phyloP scores from a whole-genome alignment of 2,329 filamentous ascomycete genomes.

The Furcasterigmium sp. region DNA sequence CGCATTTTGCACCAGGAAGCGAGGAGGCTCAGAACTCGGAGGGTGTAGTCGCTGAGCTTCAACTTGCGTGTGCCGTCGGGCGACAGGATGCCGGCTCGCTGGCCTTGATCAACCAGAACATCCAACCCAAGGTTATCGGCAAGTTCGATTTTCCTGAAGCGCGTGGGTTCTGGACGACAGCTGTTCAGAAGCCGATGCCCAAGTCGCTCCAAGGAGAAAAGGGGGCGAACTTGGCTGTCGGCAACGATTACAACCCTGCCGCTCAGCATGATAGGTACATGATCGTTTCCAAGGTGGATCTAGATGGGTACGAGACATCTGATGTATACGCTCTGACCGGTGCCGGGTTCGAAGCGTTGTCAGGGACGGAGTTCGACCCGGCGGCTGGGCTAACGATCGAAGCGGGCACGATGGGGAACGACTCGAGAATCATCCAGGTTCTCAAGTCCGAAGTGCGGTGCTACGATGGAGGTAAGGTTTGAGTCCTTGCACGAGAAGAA shows the following conservation, averaged over 20 bases:
- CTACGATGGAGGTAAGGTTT: constrained; percentile 75
- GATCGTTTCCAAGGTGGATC: constrained; percentile 70
- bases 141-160: constrained; percentile 69
- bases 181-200: constrained; percentile 60
- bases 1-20: constrained; percentile 34
- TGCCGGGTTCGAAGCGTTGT: constrained; percentile 67
- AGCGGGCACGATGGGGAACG: constrained; percentile 75
- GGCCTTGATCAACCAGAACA: constrained; percentile 70
- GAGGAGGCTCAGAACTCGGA: constrained; percentile 37
- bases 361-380: constrained; percentile 85
- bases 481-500: constrained; percentile 10
- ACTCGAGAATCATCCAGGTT: constrained; percentile 80
- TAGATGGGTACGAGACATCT: constrained; percentile 68
- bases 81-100: constrained; percentile 63
- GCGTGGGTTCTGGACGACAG: constrained; percentile 76
- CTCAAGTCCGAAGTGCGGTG: constrained; percentile 81
- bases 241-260: constrained; percentile 51
- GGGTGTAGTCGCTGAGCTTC: constrained; percentile 51
- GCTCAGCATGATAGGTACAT: constrained; percentile 72
- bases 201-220: constrained; percentile 51
- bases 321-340: constrained; percentile 73
- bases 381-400: constrained; percentile 84
- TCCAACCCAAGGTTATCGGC: constrained; percentile 68
- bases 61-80: constrained; percentile 57
- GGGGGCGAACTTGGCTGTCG: constrained; percentile 41